Percentiles rank a stretch among this genome's conserved stretches.
Evolutionary conservation across 345 rosid species (phyloP).

Genomic region (Linum usitatissimum): DNA sequence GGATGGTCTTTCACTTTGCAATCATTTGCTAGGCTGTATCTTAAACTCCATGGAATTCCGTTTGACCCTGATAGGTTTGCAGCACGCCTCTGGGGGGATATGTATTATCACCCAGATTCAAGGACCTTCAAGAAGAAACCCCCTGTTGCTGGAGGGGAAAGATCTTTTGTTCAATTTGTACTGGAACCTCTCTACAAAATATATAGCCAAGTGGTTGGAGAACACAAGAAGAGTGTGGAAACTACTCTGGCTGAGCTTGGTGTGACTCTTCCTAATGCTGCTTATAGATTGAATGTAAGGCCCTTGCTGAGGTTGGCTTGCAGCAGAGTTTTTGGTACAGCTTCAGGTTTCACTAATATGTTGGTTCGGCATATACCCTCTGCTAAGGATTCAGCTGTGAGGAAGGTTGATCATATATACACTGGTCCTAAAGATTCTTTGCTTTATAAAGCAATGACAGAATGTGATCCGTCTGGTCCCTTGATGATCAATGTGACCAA

Average conservation of each 20-base stretch:
- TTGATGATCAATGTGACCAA: constrained; percentile 94
- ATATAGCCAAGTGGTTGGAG: constrained; percentile 97
- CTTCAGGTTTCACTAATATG: constrained; percentile 96
- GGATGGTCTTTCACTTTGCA: constrained; percentile 99
- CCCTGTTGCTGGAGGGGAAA: constrained; percentile 77
- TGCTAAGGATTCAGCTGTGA: constrained; percentile 69
- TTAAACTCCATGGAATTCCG: constrained; percentile 84
- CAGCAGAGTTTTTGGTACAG: constrained; percentile 90
- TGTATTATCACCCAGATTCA: constrained; percentile 64
- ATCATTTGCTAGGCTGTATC: constrained; percentile 84
- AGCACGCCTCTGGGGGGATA: constrained; percentile 89
- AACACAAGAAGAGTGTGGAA: constrained; percentile 95
- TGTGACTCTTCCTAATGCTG: constrained; percentile 80
- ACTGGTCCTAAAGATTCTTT: constrained; percentile 67
- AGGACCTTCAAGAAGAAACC: constrained; percentile 67
- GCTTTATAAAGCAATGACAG: constrained; percentile 71
- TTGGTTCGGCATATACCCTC: constrained; percentile 91
- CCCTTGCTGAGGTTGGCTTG: constrained; percentile 88
- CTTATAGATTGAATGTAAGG: constrained; percentile 83
- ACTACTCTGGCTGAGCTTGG: constrained; percentile 92
- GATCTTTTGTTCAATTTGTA: constrained; percentile 89
- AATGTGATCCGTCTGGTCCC: constrained; percentile 83
- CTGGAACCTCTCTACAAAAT: constrained; percentile 92
- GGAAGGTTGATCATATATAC: constrained; percentile 73
- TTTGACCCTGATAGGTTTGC: constrained; percentile 89